These are phyloP conservation scores for Russula foetens DNA, from an alignment of 768 basidiomycete genomes.

Conservation along the genomic window DNA sequence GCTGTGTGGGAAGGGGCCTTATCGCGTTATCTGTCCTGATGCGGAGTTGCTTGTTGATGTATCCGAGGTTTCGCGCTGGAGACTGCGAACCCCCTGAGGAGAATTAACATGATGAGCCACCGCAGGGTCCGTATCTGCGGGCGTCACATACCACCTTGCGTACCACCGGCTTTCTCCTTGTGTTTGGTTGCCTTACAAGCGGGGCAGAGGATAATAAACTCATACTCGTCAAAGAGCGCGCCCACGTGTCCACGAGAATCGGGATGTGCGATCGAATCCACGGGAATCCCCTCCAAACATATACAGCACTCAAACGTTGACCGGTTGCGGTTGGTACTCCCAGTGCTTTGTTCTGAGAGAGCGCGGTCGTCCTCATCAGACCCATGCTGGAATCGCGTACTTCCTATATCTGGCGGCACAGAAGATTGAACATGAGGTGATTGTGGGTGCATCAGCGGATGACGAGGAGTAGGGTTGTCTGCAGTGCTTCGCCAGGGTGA, in stretches of 20 bases:
- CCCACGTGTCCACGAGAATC: constrained; percentile 38
- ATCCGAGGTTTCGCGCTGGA: constrained; percentile 38
- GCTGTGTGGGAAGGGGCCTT: no score
- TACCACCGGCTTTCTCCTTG: constrained; percentile 28
- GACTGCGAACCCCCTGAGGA: constrained; percentile 33
- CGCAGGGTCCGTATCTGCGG: no score
- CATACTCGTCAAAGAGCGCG: constrained; percentile 43
- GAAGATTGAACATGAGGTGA: no score
- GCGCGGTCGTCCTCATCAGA: constrained; percentile 36
- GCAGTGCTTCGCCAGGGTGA: constrained; percentile 33
- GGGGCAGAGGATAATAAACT: constrained; percentile 57
- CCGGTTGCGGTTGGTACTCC: no score
- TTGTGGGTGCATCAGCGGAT: no score
- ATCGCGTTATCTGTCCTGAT: constrained; percentile 39
- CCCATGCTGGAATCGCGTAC: constrained; percentile 27
- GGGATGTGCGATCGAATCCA: constrained; percentile 36
- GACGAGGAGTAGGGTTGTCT: constrained; percentile 20
- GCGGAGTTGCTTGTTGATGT: constrained; percentile 35
- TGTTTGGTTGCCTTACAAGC: constrained; percentile 34
- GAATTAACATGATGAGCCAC: constrained; percentile 6
- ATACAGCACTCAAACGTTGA: constrained; percentile 49
- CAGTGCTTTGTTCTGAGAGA: constrained; percentile 30
- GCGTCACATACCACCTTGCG: no score
- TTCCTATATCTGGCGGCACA: no score
- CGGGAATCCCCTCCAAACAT: constrained; percentile 43